These are phyloP conservation scores for Aureobasidium musti DNA, from an alignment of 2,329 filamentous ascomycete species.

Conservation along the genomic window DNA sequence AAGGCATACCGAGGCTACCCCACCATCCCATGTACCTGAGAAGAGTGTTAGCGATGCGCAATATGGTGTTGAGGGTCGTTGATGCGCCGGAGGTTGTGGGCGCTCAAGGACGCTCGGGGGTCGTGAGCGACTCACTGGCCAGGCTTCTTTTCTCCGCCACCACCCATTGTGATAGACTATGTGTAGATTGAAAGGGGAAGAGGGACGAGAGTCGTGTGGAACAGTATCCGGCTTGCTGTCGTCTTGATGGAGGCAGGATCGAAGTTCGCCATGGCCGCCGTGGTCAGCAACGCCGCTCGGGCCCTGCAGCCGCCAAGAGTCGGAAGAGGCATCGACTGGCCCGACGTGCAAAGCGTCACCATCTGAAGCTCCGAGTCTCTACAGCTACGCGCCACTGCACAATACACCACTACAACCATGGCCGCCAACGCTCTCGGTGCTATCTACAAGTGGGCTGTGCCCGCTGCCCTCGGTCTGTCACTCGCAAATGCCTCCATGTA, in stretches of 20 bases:
- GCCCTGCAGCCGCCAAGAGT: conserved; percentile 23
- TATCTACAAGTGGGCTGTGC: conserved; percentile 70
- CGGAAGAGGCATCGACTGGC: conserved; percentile 13
- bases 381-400: conserved; percentile 24
- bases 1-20: conserved; percentile 69
- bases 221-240: conserved; percentile 12
- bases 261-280: conserved; percentile 27
- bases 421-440: conserved; percentile 57
- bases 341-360: conserved; percentile 4
- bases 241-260: conserved; percentile 15
- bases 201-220: background rate
- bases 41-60: conserved; percentile 37
- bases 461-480: conserved; percentile 67
- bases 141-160: conserved; percentile 47
- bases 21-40: conserved; percentile 71
- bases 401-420: conserved; percentile 33
- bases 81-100: conserved; percentile 8
- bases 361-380: conserved; percentile 19
- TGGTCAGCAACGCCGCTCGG: conserved; percentile 26
- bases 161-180: conserved; percentile 43
- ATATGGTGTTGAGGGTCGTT: background rate
- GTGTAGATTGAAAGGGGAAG: conserved; percentile 14
- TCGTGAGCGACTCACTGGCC: conserved; percentile 42
- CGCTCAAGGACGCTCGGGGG: background rate
- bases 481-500: conserved; percentile 80